Evolutionary conservation across 2,329 filamentous ascomycete genomes (phyloP), one percentile per base, ranked within the genome.

Genomic region (Cercospora zeina): DNA sequence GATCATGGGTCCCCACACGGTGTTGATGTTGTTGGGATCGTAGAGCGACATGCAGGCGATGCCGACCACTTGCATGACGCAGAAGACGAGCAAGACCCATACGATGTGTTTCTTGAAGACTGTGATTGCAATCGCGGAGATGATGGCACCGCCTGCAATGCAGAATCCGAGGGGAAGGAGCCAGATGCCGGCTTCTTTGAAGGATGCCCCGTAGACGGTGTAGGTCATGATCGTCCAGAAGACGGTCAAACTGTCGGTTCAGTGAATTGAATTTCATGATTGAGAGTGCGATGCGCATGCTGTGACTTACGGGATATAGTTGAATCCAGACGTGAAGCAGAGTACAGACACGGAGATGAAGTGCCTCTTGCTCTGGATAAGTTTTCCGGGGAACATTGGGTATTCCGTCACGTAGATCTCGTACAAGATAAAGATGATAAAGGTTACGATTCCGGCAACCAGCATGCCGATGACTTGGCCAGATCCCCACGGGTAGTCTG

Each of bases 161-260:
- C 81, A 81, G 63, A 88, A 84, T 1, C 84, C 86, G 65, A 89
- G 80, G 0, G 87, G 86, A 7, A 89, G 82, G 60, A 89, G 73
- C n/a, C 86, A 87, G 56, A 89, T 81, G 19, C 79, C 81, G 13
- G 86, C 74, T 0, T 67, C 50, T 10, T 37, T 31, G 47, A 65
- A 67, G 31, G 37, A 53, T 1, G 65, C 68, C 2, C 83, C 84
- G 67, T 87, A 88, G 1, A 87, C 81, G 62, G 86, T 86, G 74
- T 84, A 86, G 0, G 83, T 80, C 71, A 87, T 81, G 0, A 83
- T 85, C 7, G 83, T 83, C 85, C 85, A 87, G 69, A 87, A 85
- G 69, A 82, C 77, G n/a, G 82, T 70, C 10, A 74, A 58, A 19
- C 49, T 53, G 2, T 19, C 2, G 3, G 1, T 53, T 34, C 31